A percentile compares a stretch with the other conserved stretches of the same genome.
phyloP scores from a whole-genome alignment of 352 stramenopile genomes.

The Globisporangium polare region DNA sequence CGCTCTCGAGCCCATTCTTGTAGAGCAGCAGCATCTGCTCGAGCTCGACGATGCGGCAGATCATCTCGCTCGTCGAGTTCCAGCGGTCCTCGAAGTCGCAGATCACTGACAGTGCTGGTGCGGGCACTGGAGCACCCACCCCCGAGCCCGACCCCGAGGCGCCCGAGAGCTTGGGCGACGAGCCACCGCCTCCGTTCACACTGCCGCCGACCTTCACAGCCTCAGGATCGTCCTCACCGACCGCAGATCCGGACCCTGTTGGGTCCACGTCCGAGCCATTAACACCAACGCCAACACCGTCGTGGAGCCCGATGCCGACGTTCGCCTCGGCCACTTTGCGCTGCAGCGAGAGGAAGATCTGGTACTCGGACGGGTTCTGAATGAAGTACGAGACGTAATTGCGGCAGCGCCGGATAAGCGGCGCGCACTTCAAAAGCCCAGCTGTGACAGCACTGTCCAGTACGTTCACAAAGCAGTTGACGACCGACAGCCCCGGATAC shows the following conservation, averaged over 20 bases:
- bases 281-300: conserved; percentile 15
- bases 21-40: conserved; percentile 68
- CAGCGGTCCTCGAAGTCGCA: conserved; percentile 74
- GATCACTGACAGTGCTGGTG: conserved; percentile 56
- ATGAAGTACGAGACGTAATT: conserved; percentile 86
- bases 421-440: conserved; percentile 53
- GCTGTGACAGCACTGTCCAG: conserved; percentile 52
- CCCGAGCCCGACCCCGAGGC: not conserved
- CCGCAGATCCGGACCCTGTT: not conserved
- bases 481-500: conserved; percentile 55
- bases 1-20: conserved; percentile 70
- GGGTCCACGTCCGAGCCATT: conserved; percentile 13
- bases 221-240: conserved; percentile 12
- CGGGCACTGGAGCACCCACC: not conserved
- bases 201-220: conserved; percentile 2
- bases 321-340: conserved; percentile 49
- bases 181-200: not conserved
- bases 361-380: conserved; percentile 79
- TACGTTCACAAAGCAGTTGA: conserved; percentile 67
- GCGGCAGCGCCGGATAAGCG: conserved; percentile 55
- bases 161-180: conserved; percentile 6
- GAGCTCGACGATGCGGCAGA: conserved; percentile 75
- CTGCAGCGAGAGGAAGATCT: conserved; percentile 77
- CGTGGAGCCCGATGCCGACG: conserved; percentile 20
- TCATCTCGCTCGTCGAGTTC: conserved; percentile 80